Percentiles rank a stretch among this genome's conserved stretches.
phyloP scores from a whole-genome alignment of 148 eudicot genomes.

The Cornus kousa region DNA sequence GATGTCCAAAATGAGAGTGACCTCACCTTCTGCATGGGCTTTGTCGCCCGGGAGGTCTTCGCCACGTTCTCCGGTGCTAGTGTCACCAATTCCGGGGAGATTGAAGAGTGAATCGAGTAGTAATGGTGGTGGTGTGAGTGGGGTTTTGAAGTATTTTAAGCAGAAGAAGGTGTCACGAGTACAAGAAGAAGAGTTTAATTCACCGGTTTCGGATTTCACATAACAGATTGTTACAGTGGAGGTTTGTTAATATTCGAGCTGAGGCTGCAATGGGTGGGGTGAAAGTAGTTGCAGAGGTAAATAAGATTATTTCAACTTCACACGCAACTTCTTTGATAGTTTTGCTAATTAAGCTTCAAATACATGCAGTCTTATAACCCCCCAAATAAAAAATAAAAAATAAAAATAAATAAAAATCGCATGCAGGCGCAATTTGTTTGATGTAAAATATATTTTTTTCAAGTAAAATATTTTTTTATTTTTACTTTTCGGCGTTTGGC shows the following conservation, averaged over 20 bases:
- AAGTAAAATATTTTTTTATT: too few relatives aligned
- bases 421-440: too few relatives aligned
- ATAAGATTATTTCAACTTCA: not conserved
- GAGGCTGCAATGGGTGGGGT: slow-evolving; percentile 33
- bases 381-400: too few relatives aligned
- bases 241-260: slow-evolving; percentile 74
- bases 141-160: slow-evolving; percentile 62
- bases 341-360: too few relatives aligned
- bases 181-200: slow-evolving; percentile 60
- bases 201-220: slow-evolving; percentile 50
- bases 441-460: too few relatives aligned
- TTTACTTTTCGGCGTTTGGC: too few relatives aligned
- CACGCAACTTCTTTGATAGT: too few relatives aligned
- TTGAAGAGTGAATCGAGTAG: not conserved
- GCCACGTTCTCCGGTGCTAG: slow-evolving; percentile 24
- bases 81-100: slow-evolving; percentile 33
- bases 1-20: slow-evolving; percentile 1
- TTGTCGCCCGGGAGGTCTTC: slow-evolving; percentile 52
- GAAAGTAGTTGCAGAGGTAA: slow-evolving; percentile 58
- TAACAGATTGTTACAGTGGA: slow-evolving; percentile 72
- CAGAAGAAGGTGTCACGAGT: slow-evolving; percentile 47
- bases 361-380: too few relatives aligned
- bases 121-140: slow-evolving; percentile 29
- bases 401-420: too few relatives aligned
- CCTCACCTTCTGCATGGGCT: slow-evolving; percentile 80